phyloP scores from a whole-genome alignment of 345 rosid species.

The Boechera retrofracta region DNA sequence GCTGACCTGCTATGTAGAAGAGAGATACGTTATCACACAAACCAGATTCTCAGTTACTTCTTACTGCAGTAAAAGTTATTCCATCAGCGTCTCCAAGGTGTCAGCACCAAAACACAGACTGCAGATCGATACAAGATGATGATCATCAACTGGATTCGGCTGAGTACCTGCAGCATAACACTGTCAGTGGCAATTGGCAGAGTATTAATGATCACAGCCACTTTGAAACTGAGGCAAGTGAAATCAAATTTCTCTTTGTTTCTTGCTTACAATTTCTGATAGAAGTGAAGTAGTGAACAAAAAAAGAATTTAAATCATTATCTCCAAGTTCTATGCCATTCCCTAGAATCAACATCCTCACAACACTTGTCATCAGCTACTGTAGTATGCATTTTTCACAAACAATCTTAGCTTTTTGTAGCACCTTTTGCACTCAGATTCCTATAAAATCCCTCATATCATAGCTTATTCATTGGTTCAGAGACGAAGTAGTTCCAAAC shows the following conservation, averaged over 20 bases:
- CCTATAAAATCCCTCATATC: not conserved
- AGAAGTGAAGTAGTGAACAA: not conserved
- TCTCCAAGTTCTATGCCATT: slow-evolving; percentile 33
- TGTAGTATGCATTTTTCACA: slow-evolving; percentile 38
- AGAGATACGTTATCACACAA: slow-evolving; percentile 8
- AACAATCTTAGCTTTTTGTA: slow-evolving; percentile 31
- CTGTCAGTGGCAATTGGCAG: slow-evolving; percentile 43
- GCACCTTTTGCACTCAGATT: not conserved
- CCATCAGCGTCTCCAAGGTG: slow-evolving; percentile 45
- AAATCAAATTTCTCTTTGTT: slow-evolving; percentile 21
- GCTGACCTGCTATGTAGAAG: slow-evolving; percentile 4
- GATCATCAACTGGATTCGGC: slow-evolving; percentile 44
- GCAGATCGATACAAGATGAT: slow-evolving; percentile 40
- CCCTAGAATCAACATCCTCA: slow-evolving; percentile 44
- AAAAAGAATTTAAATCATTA: not conserved
- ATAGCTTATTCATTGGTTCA: not conserved
- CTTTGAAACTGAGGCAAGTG: slow-evolving; percentile 55
- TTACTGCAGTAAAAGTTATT: slow-evolving; percentile 36
- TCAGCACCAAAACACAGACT: slow-evolving; percentile 45
- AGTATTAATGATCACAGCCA: slow-evolving; percentile 43
- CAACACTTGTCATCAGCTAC: slow-evolving; percentile 40
- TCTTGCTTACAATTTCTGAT: slow-evolving; percentile 23
- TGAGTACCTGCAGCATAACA: slow-evolving; percentile 40
- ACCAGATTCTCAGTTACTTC: slow-evolving; percentile 15
- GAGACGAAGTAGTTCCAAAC: not conserved